A percentile compares a stretch with the other conserved stretches of the same genome.
These are phyloP conservation scores for Condylostoma magnum DNA, from an alignment of 169 alveolate genomes.

Conservation along the genomic window DNA sequence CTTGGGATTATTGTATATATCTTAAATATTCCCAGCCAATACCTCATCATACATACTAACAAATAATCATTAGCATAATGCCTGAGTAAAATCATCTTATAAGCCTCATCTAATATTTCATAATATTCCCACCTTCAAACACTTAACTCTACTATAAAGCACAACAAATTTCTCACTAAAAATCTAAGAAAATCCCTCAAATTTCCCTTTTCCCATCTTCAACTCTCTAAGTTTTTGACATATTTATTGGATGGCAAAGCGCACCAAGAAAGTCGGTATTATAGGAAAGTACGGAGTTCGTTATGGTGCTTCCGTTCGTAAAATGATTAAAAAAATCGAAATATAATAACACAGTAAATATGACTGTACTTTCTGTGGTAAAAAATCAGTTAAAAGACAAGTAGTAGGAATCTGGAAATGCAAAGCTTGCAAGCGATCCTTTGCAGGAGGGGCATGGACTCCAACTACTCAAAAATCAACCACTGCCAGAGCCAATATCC, in stretches of 20 bases:
- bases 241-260: conserved; percentile 41
- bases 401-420: conserved; percentile 98
- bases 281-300: conserved; percentile 98
- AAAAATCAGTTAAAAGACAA: conserved; percentile 63
- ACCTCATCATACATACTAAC: too few relatives aligned
- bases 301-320: conserved; percentile 97
- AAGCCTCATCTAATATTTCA: too few relatives aligned
- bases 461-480: conserved; percentile 95
- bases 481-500: conserved; percentile 88
- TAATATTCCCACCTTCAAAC: too few relatives aligned
- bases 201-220: too few relatives aligned
- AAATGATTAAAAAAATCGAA: conserved; percentile 94
- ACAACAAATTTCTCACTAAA: too few relatives aligned
- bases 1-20: too few relatives aligned
- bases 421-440: conserved; percentile 90
- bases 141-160: too few relatives aligned
- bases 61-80: too few relatives aligned
- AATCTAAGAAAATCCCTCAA: too few relatives aligned
- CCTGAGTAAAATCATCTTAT: too few relatives aligned
- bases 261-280: conserved; percentile 93
- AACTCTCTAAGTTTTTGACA: too few relatives aligned
- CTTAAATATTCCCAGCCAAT: too few relatives aligned
- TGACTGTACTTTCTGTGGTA: conserved; percentile 96
- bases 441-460: conserved; percentile 98
- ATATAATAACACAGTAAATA: conserved; percentile 92